Base-by-base conservation (phyloP, 164 flowering plant species). In the Echeveria elegans region DNA sequence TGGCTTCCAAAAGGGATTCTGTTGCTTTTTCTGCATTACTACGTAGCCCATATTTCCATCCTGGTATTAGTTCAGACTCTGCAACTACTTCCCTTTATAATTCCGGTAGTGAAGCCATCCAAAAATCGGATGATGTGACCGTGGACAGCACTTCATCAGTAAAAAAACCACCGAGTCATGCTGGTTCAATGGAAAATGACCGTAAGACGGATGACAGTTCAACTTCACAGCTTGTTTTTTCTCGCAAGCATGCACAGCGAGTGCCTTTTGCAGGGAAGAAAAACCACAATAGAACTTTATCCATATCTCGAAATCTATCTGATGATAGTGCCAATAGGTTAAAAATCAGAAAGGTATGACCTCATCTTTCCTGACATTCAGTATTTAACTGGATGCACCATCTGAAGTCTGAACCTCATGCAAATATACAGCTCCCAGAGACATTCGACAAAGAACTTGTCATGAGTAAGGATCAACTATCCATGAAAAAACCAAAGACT, bases 1-100 rank as follows among this genome's bases (percentile, higher is more conserved):
- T 94, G 73, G 86, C 86, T 62, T 79, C 83, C 53, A 89, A 74
- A 73, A 78, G 95, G 72, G 90, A 89, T 47, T 72, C 84, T 60
- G 80, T 78, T 52, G 86, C 86, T 47, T 79, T 85, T 8, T 82
- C 91, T 15, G 69, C 74, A 47, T 85, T 85, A 59, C 80, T 74
- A 50, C 86, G 72, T 37, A 82, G 76, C 65, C 83, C 91, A 14
- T 82, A 79, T 69, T 70, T 80, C 50, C 85, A 72, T n/a, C 86
- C 88, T 50, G 96, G 88, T 69, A 83, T 82, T 62, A 90, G 97
- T 70, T 88, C 99, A 10, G 97, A 88, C 68, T 91, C 97, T 12
- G 99, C 92, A 56, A 91, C 99, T 23, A 91, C 97, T n/a, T 88
- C 93, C 29, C 79, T 89, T 5, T 74, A 73, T 67, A 83, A 70